Conservation (phyloP, 1,284 basidiomycete genomes). For the Schizopora paradoxa region DNA sequence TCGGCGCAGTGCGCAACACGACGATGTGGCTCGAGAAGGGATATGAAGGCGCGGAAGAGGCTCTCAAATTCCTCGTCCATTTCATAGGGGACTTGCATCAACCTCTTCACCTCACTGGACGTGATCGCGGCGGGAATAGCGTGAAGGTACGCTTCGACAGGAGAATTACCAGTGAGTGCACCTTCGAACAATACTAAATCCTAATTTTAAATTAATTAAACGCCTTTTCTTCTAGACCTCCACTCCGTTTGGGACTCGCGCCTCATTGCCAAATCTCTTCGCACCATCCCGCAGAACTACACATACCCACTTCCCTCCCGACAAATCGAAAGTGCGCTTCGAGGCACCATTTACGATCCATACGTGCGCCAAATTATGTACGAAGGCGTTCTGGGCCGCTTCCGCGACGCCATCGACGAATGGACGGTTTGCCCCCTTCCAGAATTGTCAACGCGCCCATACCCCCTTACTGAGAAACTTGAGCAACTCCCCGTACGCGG, state of each 20-base stretch:
- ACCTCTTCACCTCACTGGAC: slow-evolving; percentile 84
- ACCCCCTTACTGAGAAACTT: slow-evolving; percentile 8
- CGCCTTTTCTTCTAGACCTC: slow-evolving; percentile 45
- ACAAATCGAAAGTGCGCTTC: slow-evolving; percentile 69
- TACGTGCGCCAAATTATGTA: slow-evolving; percentile 82
- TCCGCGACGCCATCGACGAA: slow-evolving; percentile 47
- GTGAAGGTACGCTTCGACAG: slow-evolving; percentile 68
- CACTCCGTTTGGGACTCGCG: slow-evolving; percentile 85
- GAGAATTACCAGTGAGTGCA: slow-evolving; percentile 54
- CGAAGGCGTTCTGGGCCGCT: slow-evolving; percentile 71
- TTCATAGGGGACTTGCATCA: slow-evolving; percentile 89
- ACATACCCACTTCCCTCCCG: slow-evolving; percentile 57
- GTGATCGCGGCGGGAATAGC: slow-evolving; percentile 81
- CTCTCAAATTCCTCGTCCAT: slow-evolving; percentile 87
- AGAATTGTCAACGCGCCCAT: slow-evolving; percentile 4
- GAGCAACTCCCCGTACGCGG: slow-evolving; percentile 8
- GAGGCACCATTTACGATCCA: slow-evolving; percentile 81
- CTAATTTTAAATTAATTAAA: not conserved
- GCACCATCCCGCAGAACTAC: slow-evolving; percentile 72
- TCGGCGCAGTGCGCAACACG: slow-evolving; percentile 69
- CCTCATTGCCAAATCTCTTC: slow-evolving; percentile 77
- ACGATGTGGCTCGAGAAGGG: slow-evolving; percentile 21
- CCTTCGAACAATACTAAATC: not conserved
- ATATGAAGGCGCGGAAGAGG: slow-evolving; percentile 46
- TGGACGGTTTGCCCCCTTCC: slow-evolving; percentile 66